phyloP scores from a whole-genome alignment of 2,329 filamentous ascomycete species.

The Fusarium sp. region DNA sequence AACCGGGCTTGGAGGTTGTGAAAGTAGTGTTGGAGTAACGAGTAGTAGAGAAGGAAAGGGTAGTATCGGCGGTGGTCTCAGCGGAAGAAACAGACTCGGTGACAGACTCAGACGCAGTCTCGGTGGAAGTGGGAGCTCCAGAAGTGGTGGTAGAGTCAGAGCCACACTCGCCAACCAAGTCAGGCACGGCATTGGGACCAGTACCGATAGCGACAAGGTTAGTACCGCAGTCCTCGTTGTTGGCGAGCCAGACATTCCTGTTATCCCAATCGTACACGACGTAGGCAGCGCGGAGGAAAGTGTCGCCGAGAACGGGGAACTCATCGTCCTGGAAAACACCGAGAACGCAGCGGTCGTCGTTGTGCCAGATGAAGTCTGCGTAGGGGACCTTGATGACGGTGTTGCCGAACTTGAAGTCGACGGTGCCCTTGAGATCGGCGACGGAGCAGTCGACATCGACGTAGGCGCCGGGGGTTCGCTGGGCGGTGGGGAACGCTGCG shows the following conservation, averaged over 20 bases:
- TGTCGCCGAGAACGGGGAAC: conserved; percentile 54
- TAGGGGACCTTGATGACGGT: conserved; percentile 55
- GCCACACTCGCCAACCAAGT: conserved; percentile 44
- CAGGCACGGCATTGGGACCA: conserved; percentile 51
- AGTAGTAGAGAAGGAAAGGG: conserved; percentile 23
- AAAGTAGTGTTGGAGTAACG: conserved; percentile 29
- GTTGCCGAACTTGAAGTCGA: conserved; percentile 60
- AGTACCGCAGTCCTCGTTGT: conserved; percentile 51
- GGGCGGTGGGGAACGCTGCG: conserved; percentile 55
- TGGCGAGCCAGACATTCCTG: conserved; percentile 49
- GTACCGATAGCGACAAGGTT: conserved; percentile 50
- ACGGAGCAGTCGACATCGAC: conserved; percentile 59
- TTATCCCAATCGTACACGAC: conserved; percentile 56
- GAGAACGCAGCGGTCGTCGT: conserved; percentile 50
- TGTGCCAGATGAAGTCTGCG: conserved; percentile 56
- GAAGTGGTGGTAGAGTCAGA: conserved; percentile 28
- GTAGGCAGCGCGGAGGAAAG: conserved; percentile 56
- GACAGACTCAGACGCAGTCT: conserved; percentile 1
- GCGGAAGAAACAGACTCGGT: conserved; percentile 7
- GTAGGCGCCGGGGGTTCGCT: conserved; percentile 49
- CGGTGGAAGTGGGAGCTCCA: conserved; percentile 22
- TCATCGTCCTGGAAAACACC: conserved; percentile 56
- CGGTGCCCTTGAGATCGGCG: conserved; percentile 47
- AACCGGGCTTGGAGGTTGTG: conserved; percentile 6
- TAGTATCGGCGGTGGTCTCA: conserved; percentile 10